A percentile compares a stretch with the other conserved stretches of the same genome.
Evolutionary conservation across 2,329 filamentous ascomycete species (phyloP).

Genomic region (Paramyrothecium roridum): DNA sequence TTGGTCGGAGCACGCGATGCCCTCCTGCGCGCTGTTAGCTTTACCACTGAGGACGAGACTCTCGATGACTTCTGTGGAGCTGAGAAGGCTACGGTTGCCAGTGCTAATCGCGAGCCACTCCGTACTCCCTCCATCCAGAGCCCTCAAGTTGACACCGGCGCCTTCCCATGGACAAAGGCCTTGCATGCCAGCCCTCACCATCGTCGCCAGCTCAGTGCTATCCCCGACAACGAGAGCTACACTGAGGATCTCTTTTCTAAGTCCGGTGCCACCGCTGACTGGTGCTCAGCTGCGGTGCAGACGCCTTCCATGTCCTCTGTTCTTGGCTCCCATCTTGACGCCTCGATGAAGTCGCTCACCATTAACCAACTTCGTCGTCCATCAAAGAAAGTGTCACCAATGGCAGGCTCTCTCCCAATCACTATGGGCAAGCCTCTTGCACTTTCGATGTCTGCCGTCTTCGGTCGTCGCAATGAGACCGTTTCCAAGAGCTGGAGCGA

Average conservation of each 20-base stretch:
- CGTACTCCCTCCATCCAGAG: slow-evolving; percentile 94
- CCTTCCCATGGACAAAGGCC: slow-evolving; percentile 94
- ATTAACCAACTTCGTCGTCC: slow-evolving; percentile 39
- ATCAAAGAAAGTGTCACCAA: slow-evolving; percentile 47
- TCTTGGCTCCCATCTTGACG: slow-evolving; percentile 75
- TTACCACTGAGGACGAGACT: slow-evolving; percentile 88
- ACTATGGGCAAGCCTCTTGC: slow-evolving; percentile 72
- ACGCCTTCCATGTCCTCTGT: slow-evolving; percentile 83
- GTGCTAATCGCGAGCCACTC: slow-evolving; percentile 89
- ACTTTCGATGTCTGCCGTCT: slow-evolving; percentile 73
- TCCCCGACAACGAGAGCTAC: slow-evolving; percentile 77
- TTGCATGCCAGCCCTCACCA: slow-evolving; percentile 73
- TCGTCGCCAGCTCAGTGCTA: slow-evolving; percentile 82
- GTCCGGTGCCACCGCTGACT: slow-evolving; percentile 69
- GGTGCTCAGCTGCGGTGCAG: slow-evolving; percentile 73
- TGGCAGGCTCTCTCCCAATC: slow-evolving; percentile 72
- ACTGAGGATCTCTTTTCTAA: slow-evolving; percentile 82
- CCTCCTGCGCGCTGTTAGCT: slow-evolving; percentile 77
- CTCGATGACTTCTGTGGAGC: slow-evolving; percentile 91
- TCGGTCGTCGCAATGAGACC: slow-evolving; percentile 71
- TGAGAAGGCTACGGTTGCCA: slow-evolving; percentile 72
- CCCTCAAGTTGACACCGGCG: slow-evolving; percentile 73
- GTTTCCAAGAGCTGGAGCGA: slow-evolving; percentile 99
- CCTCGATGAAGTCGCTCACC: slow-evolving; percentile 74
- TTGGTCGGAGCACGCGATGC: slow-evolving; percentile 74